phyloP scores from a whole-genome alignment of 495 filamentous ascomycete species.

The Elasticomyces elasticus region DNA sequence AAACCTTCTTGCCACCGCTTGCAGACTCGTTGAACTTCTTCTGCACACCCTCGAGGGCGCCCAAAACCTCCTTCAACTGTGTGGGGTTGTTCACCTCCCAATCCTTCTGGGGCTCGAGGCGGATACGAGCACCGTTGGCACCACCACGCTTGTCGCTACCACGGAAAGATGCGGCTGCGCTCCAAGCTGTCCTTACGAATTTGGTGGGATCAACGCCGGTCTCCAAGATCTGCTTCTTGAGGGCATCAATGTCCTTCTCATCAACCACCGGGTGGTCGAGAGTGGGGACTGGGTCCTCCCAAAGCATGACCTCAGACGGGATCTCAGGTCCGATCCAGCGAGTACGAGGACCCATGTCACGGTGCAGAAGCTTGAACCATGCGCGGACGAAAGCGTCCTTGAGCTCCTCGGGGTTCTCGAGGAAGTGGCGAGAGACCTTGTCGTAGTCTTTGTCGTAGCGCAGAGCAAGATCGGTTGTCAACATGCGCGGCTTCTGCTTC shows the following conservation, averaged over 20 bases:
- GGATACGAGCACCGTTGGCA: constrained; percentile 64
- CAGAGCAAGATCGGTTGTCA: constrained; percentile 61
- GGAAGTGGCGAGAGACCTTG: constrained; percentile 60
- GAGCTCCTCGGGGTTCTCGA: constrained; percentile 54
- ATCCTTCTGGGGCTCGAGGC: constrained; percentile 55
- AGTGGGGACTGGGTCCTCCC: constrained; percentile 57
- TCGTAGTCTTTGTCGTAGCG: constrained; percentile 59
- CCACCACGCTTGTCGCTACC: constrained; percentile 67
- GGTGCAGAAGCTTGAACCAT: constrained; percentile 72
- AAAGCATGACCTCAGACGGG: constrained; percentile 49
- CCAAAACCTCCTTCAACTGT: constrained; percentile 47
- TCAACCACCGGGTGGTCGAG: constrained; percentile 47
- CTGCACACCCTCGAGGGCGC: constrained; percentile 51
- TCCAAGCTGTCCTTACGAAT: constrained; percentile 55
- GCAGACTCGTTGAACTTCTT: constrained; percentile 43
- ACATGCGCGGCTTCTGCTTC: constrained; percentile 58
- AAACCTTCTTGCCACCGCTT: constrained; percentile 52
- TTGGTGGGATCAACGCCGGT: constrained; percentile 45
- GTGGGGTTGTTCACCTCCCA: constrained; percentile 61
- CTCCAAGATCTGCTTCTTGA: constrained; percentile 56
- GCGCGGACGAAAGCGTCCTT: constrained; percentile 55
- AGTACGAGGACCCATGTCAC: constrained; percentile 58
- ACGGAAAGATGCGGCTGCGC: constrained; percentile 62
- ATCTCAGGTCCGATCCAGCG: constrained; percentile 63
- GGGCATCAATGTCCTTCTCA: constrained; percentile 44